These are phyloP conservation scores for Sicyos edulis DNA, from an alignment of 306 rosid genomes.

Conservation along the genomic window DNA sequence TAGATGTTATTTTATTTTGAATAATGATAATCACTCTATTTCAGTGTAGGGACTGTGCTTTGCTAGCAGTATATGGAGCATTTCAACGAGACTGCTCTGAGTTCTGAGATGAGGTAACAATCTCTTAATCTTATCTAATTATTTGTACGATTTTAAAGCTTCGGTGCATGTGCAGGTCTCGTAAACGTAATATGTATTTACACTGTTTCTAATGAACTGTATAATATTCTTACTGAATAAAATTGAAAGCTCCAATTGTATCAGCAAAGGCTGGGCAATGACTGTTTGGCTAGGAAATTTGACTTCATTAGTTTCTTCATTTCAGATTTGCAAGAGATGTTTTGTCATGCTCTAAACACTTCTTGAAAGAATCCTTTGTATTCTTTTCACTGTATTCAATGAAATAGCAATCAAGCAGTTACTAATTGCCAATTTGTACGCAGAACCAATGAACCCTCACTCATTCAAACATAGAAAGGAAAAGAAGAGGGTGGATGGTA, in stretches of 20 bases:
- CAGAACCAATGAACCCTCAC: too few relatives aligned
- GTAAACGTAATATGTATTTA: too few relatives aligned
- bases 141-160: not conserved
- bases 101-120: not conserved
- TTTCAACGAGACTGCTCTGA: not conserved
- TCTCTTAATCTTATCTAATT: not conserved
- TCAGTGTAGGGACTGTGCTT: not conserved
- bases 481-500: not conserved
- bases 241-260: not conserved
- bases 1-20: not conserved
- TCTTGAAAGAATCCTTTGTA: not conserved
- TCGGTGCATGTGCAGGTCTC: not conserved
- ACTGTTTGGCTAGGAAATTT: not conserved
- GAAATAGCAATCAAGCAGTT: not conserved
- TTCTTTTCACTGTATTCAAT: not conserved
- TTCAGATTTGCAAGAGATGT: not conserved
- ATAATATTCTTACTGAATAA: not conserved
- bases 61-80: not conserved
- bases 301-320: not conserved
- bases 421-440: not conserved
- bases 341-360: not conserved
- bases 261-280: not conserved
- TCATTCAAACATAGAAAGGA: not conserved
- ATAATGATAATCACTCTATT: not conserved
- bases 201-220: not conserved